Evolutionary conservation across 176 grass and related monocot genomes (phyloP), one percentile per base, ranked within the genome.

Genomic region (Cocos nucifera): DNA sequence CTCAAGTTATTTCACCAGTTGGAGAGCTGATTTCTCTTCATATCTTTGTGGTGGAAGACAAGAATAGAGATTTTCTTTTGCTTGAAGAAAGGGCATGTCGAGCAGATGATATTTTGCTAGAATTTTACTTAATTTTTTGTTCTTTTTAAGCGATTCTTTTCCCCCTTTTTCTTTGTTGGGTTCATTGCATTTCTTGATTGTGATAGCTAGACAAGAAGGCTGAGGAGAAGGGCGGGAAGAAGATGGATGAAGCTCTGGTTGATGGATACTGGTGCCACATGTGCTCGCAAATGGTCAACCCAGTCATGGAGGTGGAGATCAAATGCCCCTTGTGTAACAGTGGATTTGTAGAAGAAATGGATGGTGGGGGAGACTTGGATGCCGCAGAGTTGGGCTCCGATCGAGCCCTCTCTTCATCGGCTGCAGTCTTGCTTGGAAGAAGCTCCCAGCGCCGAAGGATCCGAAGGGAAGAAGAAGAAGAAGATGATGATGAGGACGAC

Each of bases 331-430:
- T 61, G 61, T 96, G 91, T 72, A 69, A 79, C 66, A 77, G 66
- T 50, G 86, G 91, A 48, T 96, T 96, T 63, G 76, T 96, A 48
- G 91, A 96, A 57, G 80, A 90, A 68, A 85, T 90, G 78, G 72
- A 63, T 66, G 69, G 77, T 56, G n/a, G 65, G 25, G 75, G 52
- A 21, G 25, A 54, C 8, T 25, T 0, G 4, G 57, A 63, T 27
- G 66, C 63, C 3, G 44, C 51, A 0, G 74, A 66, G 18, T 58
- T 62, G 10, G 56, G 50, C 49, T n/a, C 70, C 22, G 75, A 75
- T 49, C 39, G 51, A 32, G 69, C 70, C 4, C 58, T 61, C 3
- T 59, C 66, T 52, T 78, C 73, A 32, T 87, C 59, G 80, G 77
- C 78, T 23, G 83, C 83, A 26, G 70, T 87, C 15, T 73, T 90